phyloP scores from a whole-genome alignment of 108 stramenopile species.

The Pseudonitzschia multiseries region DNA sequence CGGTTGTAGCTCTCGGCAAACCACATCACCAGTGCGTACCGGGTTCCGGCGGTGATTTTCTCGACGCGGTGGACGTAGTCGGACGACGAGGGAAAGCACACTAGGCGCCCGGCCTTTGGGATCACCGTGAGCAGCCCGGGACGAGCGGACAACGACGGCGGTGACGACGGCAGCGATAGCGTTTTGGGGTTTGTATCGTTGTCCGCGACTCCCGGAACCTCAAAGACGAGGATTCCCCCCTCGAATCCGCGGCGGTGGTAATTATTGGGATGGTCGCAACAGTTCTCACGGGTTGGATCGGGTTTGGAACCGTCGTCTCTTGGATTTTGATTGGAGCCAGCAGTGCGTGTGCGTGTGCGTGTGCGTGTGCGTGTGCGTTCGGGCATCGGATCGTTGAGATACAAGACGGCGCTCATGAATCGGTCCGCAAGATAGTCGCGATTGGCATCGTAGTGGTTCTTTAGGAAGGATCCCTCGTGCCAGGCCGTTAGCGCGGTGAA shows the following conservation, averaged over 20 bases:
- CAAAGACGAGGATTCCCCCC: slow-evolving; percentile 2
- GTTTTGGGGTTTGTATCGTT: neutral
- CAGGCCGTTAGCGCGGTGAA: slow-evolving; percentile 10
- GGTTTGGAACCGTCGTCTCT: too few relatives aligned
- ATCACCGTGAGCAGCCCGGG: too few relatives aligned
- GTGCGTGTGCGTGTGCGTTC: too few relatives aligned
- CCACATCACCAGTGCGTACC: slow-evolving; percentile 11
- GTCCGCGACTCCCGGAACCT: neutral
- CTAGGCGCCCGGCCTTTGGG: slow-evolving; percentile 4
- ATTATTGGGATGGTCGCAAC: neutral
- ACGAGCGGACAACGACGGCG: too few relatives aligned
- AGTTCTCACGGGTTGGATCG: too few relatives aligned
- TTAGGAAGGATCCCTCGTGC: neutral
- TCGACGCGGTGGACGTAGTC: slow-evolving; percentile 6
- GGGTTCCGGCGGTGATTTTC: neutral
- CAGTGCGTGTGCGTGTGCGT: too few relatives aligned
- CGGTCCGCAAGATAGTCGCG: slow-evolving; percentile 5
- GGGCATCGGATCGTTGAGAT: slow-evolving; percentile 7
- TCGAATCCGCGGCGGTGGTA: neutral
- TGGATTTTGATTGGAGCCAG: too few relatives aligned
- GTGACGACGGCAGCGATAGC: too few relatives aligned
- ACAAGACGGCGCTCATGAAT: neutral
- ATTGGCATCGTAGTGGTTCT: slow-evolving; percentile 3
- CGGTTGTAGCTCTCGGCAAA: neutral
- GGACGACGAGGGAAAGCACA: slow-evolving; percentile 9